Evolutionary conservation across 441 rosid genomes (phyloP), one percentile per base, ranked within the genome.

Genomic region (Corymbia calophylla): DNA sequence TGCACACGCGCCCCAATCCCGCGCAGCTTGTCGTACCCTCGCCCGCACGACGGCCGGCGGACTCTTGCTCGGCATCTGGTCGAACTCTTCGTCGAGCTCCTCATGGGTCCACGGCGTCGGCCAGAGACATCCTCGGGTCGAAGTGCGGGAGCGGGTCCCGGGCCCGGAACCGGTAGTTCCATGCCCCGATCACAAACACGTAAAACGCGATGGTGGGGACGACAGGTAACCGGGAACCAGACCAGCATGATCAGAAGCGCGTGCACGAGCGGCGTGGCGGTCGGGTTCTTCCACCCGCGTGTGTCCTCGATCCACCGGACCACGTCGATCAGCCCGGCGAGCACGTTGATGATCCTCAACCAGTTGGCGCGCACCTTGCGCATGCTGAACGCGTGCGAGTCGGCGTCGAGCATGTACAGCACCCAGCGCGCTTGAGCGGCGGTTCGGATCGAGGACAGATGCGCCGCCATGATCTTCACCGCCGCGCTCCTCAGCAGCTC

Each of bases 21-120:
- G 0, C 96, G 91, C 87, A 96, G 87, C 91, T 93, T 94, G 88
- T 95, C 96, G 25, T 95, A 95, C 93, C n/a, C 96, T 90, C 19
- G 49, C 86, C 17, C 95, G 91, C 73, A 94, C 89, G 11, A 91
- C 86, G 16, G 94, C 97, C 3, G 92, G 89, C 0, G 94, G 86
- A 60, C 94, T 90, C 13, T 49, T 68, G 86, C 95, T 95, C 4
- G 95, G 97, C 13, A 95, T 68, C 2, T 86, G 87, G 64, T 95
- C 97, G 14, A 95, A 95, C 92, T 95, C 97, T 87, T 95, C 97
- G 4, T 95, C 97, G 0, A 95, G 93, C 88, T 95, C 97, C 8
- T 95, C 95, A 2, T 92, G 86, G n/a, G 39, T 94, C 95, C 1
- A 89, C 94, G 3, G 88, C 80, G 48, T 93, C 97, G 0, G 94